Percentiles rank a stretch among this genome's conserved stretches.
These are phyloP conservation scores for Gloeostereum incarnatum DNA, from an alignment of 768 basidiomycete genomes.

Conservation along the genomic window DNA sequence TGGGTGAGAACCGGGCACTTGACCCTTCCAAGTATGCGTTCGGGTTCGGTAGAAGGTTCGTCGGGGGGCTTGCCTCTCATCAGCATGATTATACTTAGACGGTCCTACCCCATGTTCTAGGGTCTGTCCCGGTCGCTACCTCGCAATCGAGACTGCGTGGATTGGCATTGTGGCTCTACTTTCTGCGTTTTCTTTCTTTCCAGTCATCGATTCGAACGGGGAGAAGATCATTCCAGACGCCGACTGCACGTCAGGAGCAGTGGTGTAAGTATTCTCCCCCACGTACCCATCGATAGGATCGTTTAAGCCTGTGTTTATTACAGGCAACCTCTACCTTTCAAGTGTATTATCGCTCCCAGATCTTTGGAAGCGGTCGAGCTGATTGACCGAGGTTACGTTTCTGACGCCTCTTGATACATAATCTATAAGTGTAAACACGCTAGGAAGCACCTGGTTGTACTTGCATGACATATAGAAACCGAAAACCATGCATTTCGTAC, in stretches of 20 bases:
- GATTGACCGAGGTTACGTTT: too few relatives aligned
- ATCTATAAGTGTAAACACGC: too few relatives aligned
- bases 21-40: conserved; percentile 2
- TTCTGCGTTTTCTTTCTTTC: conserved; percentile 17
- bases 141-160: conserved; percentile 20
- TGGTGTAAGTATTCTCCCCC: too few relatives aligned
- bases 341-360: neutral
- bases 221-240: conserved; percentile 15
- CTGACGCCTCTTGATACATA: too few relatives aligned
- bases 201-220: conserved; percentile 21
- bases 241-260: neutral
- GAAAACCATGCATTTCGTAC: too few relatives aligned
- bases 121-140: conserved; percentile 26
- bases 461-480: too few relatives aligned
- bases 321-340: neutral
- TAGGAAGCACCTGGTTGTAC: too few relatives aligned
- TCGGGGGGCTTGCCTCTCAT: neutral
- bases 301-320: neutral
- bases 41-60: conserved; percentile 5
- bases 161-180: conserved; percentile 20
- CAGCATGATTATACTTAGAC: neutral
- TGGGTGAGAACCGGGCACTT: conserved; percentile 3
- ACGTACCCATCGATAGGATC: neutral
- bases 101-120: conserved; percentile 10
- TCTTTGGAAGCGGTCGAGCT: neutral